Evolutionary conservation across 169 alveolate genomes (phyloP), one percentile per base, ranked within the genome.

Genomic region (Plasmodium cynomolgi): DNA sequence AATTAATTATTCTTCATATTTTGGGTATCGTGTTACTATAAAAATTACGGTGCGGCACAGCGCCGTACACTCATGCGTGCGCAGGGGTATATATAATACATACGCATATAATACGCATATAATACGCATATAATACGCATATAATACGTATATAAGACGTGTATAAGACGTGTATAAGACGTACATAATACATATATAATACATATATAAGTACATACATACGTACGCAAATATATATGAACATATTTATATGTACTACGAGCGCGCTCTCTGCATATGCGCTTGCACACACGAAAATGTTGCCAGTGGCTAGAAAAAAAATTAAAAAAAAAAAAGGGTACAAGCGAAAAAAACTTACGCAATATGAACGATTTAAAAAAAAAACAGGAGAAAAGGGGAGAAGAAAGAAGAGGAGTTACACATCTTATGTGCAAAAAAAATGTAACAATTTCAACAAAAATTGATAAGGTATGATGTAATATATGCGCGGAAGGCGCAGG

Each of bases 381-480:
- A 47, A 47, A 50, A 50, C 23, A 50, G 62, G 62, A 15, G 23
- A 50, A 50, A 50, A 50, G 62, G 62, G 39, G 37, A 68, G 37
- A 68, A 68, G 37, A 68, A 68, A 23, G 37, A 68, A 68, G 17
- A 68, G 37, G 34, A 20, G 77, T 41, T 39, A 34, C 82, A 58
- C 31, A 77, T 80, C 44, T 80, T 88, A 88, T 80, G 47, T 83
- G 50, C 34, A 62, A 29, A 62, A 62, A 62, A 13, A 15, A 88
- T 88, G 82, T 83, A 88, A 88, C 94, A 80, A 79, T 7, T 79
- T 85, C 50, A n/a, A 50, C 77, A 85, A 85, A 85, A 47, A 41
- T 47, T 44, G 31, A 83, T 58, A 62, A 83, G 58, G 44, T 44
- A 77, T 72, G 29, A 26, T 33, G 34, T 83, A 83, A 34, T 33